Conservation (phyloP, 805 yeast genomes). For the Saccharomycopsis synnaedendra region DNA sequence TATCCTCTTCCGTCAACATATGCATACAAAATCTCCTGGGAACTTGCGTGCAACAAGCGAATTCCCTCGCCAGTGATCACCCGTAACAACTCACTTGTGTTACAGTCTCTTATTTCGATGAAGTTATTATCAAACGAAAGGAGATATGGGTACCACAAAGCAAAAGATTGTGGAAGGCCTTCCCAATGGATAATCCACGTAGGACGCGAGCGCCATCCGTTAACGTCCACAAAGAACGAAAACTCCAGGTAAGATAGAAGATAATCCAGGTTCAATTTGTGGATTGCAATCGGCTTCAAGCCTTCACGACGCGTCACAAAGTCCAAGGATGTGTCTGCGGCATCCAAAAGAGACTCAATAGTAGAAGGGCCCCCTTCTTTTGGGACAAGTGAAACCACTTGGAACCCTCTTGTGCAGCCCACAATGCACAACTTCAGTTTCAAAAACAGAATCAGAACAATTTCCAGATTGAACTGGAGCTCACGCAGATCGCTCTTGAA, state of each 20-base stretch:
- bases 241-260: slow-evolving; percentile 83
- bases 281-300: slow-evolving; percentile 83
- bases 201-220: slow-evolving; percentile 93
- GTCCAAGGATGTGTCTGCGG: slow-evolving; percentile 96
- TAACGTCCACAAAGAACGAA: slow-evolving; percentile 86
- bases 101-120: slow-evolving; percentile 87
- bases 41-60: slow-evolving; percentile 75
- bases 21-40: slow-evolving; percentile 88
- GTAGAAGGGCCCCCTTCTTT: slow-evolving; percentile 1
- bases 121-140: slow-evolving; percentile 84
- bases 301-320: slow-evolving; percentile 79
- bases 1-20: slow-evolving; percentile 84
- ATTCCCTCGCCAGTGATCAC: slow-evolving; percentile 92
- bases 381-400: slow-evolving; percentile 52
- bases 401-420: slow-evolving; percentile 95
- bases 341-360: slow-evolving; percentile 75
- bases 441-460: slow-evolving; percentile 82
- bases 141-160: slow-evolving; percentile 88
- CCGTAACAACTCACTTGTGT: slow-evolving; percentile 71
- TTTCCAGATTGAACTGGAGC: slow-evolving; percentile 76
- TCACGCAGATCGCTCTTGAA: slow-evolving; percentile 62
- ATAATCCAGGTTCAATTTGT: slow-evolving; percentile 81
- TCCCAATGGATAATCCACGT: slow-evolving; percentile 97
- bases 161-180: slow-evolving; percentile 86
- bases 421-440: slow-evolving; percentile 74